phyloP scores from a whole-genome alignment of 345 rosid species.

The Conringia planisiliqua region DNA sequence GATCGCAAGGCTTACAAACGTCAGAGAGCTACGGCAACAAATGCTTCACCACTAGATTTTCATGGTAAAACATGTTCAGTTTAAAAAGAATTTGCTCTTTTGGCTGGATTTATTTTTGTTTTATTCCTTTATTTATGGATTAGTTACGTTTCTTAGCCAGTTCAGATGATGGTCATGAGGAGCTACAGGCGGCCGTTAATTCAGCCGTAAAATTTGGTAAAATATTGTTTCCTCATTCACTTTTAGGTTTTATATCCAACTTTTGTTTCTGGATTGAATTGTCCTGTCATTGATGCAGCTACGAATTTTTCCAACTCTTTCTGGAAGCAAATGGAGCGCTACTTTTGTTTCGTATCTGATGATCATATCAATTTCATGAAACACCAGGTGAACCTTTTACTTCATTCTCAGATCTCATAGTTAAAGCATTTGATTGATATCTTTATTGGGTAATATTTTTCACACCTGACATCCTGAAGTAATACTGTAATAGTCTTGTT shows the following conservation, averaged over 20 bases:
- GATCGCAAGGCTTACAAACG: constrained; percentile 84
- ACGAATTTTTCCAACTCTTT: constrained; percentile 47
- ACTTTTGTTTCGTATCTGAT: constrained; percentile 66
- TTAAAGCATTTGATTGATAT: background rate
- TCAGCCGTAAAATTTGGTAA: constrained; percentile 62
- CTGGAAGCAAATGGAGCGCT: constrained; percentile 83
- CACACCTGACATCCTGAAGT: background rate
- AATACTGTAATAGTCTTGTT: constrained; percentile 9
- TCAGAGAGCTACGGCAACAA: constrained; percentile 54
- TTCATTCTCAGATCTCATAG: background rate
- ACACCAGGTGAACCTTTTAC: constrained; percentile 54
- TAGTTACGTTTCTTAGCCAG: constrained; percentile 48
- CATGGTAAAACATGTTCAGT: constrained; percentile 54
- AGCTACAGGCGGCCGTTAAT: constrained; percentile 79
- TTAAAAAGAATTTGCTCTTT: constrained; percentile 16
- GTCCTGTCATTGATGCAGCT: constrained; percentile 47
- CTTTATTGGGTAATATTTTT: background rate
- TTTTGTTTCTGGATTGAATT: constrained; percentile 24
- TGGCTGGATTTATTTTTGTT: background rate
- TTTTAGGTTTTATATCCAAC: constrained; percentile 19
- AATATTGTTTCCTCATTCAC: constrained; percentile 12
- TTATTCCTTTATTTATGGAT: constrained; percentile 26
- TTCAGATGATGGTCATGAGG: constrained; percentile 81
- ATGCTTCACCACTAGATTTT: constrained; percentile 61
- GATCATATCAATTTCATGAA: constrained; percentile 59